Base-by-base conservation (phyloP, 768 basidiomycete species). In the Multifurca ochricompacta region DNA sequence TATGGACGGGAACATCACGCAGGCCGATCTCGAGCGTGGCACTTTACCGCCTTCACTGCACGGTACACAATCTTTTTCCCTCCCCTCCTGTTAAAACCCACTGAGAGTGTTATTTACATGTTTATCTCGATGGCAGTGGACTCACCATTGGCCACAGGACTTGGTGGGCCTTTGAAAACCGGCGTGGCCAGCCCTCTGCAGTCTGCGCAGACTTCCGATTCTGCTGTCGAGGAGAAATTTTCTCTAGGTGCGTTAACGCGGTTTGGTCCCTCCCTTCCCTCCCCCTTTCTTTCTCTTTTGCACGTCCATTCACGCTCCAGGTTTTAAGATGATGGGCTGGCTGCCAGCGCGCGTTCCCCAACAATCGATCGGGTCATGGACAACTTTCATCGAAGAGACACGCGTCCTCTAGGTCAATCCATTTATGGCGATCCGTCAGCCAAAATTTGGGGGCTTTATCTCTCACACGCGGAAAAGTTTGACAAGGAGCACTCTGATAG, bases 401-500 rank as follows among this genome's bases (percentile, higher is more conserved):
- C 48, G 1, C n/a, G 28, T 21, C 32, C 42, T 19, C 21, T 34
- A 1, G 27, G 34, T 7, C 52, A 47, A 32, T 19, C 44, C 14
- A 14, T 25, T 10, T 27, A 48, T 16, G n/a, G 47, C 14, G 47
- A 48, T 23, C 47, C 53, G 8, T 44, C 58, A 16, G 51, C 46
- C 21, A 59, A 54, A 35, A 53, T 60, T 1, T 60, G 51, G 59
- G 42, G 46, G 6, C 19, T 60, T 25, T 59, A 59, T 43, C 45
- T 58, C 31, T 39, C 45, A 19, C 45, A 35, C 31, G 51, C 46
- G 23, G 49, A 48, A 40, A 59, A 51, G 39, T 30, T 41, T 31
- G 58, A 59, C 58, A 59, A 35, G 21, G 58, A 40, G 5, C 43
- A 59, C 19, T 43, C 46, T 14, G 58, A 59, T 13, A 59, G 49